A percentile compares a stretch with the other conserved stretches of the same genome.
phyloP scores from a whole-genome alignment of 305 asterid species.

The Rubia balearica region DNA sequence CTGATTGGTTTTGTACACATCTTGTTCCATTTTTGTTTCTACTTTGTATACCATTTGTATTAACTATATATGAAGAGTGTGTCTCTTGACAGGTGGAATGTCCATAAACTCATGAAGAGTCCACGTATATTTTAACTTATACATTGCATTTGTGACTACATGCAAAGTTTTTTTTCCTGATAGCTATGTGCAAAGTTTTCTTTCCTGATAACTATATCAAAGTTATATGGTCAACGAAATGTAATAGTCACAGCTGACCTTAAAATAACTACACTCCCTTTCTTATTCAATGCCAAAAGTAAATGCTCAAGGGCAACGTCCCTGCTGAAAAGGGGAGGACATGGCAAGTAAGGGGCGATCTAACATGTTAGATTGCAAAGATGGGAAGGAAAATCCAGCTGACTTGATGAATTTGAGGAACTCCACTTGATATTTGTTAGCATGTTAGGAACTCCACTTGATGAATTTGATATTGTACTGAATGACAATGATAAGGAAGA shows the following conservation, averaged over 20 bases:
- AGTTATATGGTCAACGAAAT: constrained; percentile 13
- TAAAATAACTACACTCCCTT: background rate
- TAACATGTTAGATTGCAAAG: constrained; percentile 52
- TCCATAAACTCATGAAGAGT: too few species aligned
- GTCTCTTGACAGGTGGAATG: too few species aligned
- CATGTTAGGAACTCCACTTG: constrained; percentile 58
- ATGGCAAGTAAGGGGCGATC: constrained; percentile 56
- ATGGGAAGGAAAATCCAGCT: constrained; percentile 53
- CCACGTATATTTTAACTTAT: too few species aligned
- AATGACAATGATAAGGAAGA: constrained; percentile 78
- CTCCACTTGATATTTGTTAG: constrained; percentile 47
- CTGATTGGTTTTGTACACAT: too few species aligned
- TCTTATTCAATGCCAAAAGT: constrained; percentile 8
- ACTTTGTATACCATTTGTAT: too few species aligned
- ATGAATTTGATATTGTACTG: constrained; percentile 54
- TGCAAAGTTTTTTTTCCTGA: too few species aligned
- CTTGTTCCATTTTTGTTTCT: too few species aligned
- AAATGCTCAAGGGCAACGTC: constrained; percentile 48
- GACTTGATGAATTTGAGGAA: constrained; percentile 63
- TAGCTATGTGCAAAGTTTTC: constrained; percentile 26
- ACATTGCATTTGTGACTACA: too few species aligned
- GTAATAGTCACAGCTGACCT: constrained; percentile 15
- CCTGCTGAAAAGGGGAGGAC: constrained; percentile 53
- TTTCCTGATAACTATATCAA: constrained; percentile 20
- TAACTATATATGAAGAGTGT: too few species aligned